Evolutionary conservation across 192 early-diverging fungal species (phyloP).

Genomic region (Podila epicladia): DNA sequence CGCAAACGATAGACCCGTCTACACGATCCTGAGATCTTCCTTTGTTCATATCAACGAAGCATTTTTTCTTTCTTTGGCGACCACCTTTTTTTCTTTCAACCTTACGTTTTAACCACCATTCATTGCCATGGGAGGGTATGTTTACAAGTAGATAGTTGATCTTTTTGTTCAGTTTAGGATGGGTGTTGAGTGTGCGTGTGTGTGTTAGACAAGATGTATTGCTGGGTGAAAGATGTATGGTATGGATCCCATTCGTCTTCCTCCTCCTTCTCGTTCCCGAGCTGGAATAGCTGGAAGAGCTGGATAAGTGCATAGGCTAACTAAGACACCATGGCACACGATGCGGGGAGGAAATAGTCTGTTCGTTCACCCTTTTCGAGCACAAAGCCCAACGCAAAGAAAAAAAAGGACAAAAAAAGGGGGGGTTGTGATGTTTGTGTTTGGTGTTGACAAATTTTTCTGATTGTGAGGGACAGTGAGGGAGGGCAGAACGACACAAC

Average conservation of each 20-base stretch:
- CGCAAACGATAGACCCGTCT: conserved; percentile 39
- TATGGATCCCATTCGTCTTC: too few relatives aligned
- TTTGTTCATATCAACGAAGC: neutral
- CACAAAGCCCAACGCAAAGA: neutral
- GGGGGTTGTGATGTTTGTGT: neutral
- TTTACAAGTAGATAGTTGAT: neutral
- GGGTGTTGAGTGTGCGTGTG: neutral
- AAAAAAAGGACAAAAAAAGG: too few relatives aligned
- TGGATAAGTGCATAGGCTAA: too few relatives aligned
- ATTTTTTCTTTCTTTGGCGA: neutral
- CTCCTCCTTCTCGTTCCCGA: too few relatives aligned
- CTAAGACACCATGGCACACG: too few relatives aligned
- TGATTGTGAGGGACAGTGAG: too few relatives aligned
- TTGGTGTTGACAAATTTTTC: neutral
- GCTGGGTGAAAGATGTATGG: too few relatives aligned
- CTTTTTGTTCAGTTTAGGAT: neutral
- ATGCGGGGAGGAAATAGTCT: conserved; percentile 18
- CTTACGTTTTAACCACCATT: conserved; percentile 16
- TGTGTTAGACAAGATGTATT: too few relatives aligned
- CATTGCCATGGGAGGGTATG: conserved; percentile 45
- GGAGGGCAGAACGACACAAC: too few relatives aligned
- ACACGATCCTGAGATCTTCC: neutral
- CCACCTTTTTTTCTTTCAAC: neutral
- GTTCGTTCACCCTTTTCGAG: neutral
- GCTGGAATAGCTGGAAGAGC: too few relatives aligned